A percentile compares a stretch with the other conserved stretches of the same genome.
Conservation (phyloP, 225 moss, liverwort and hornwort species). For the Marchantia paleacea region DNA sequence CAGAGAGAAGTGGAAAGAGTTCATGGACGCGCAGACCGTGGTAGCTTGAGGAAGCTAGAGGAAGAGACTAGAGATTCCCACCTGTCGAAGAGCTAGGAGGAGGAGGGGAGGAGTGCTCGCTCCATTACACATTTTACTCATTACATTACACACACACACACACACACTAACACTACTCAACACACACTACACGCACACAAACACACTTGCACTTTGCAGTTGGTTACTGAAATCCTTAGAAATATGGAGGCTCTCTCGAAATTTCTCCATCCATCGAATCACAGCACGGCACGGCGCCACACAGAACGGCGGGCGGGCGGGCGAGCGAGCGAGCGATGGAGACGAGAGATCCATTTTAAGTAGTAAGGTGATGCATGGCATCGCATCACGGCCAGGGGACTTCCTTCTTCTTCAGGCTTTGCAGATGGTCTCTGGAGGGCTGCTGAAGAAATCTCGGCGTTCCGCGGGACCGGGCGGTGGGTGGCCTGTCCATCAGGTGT, state of each 20-base stretch:
- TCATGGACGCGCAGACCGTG: conserved; percentile 53
- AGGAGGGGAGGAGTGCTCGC: not conserved
- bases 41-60: conserved; percentile 19
- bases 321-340: not conserved
- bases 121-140: not conserved
- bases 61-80: not conserved
- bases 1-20: conserved; percentile 96
- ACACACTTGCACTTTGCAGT: not conserved
- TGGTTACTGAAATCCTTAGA: conserved; percentile 9
- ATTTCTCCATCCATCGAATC: not conserved
- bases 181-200: no score
- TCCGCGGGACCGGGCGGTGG: conserved; percentile 1
- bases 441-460: conserved; percentile 26
- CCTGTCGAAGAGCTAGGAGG: not conserved
- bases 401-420: conserved; percentile 23
- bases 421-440: conserved; percentile 26
- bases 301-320: no score
- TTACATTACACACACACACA: not conserved
- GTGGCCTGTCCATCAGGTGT: not conserved
- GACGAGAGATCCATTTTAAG: conserved; percentile 12
- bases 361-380: conserved; percentile 3
- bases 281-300: no score
- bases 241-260: conserved; percentile 2
- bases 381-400: conserved; percentile 13
- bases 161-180: no score